These are phyloP conservation scores for Fomitopsis pulvina DNA, from an alignment of 768 basidiomycete species.

Conservation along the genomic window DNA sequence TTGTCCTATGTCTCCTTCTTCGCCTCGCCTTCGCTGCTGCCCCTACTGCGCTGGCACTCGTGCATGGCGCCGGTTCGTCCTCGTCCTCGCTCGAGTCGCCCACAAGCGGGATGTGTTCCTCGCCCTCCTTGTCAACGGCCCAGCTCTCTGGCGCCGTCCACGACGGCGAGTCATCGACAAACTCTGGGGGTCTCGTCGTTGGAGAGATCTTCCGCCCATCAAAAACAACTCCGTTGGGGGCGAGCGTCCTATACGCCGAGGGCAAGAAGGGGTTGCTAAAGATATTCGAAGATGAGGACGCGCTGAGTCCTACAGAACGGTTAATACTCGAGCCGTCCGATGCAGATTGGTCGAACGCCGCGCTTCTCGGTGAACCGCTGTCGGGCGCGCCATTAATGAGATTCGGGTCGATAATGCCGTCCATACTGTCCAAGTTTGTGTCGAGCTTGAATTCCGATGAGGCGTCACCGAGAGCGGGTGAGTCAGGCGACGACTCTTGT, in stretches of 20 bases:
- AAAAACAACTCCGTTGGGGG: constrained; percentile 16
- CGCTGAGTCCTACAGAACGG: constrained; percentile 34
- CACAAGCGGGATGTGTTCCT: constrained; percentile 27
- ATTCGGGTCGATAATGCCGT: constrained; percentile 66
- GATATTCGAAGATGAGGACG: constrained; percentile 22
- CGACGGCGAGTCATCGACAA: constrained; percentile 14
- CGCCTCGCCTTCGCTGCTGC: constrained; percentile 13
- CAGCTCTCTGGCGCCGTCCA: constrained; percentile 79
- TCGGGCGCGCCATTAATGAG: constrained; percentile 19
- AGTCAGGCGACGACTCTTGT: constrained; percentile 24
- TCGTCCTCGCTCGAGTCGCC: constrained; percentile 41
- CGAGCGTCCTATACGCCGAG: constrained; percentile 19
- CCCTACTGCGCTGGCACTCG: constrained; percentile 6
- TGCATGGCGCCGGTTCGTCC: constrained; percentile 17
- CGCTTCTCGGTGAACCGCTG: constrained; percentile 33
- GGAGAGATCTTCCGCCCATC: constrained; percentile 44
- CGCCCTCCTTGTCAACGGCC: constrained; percentile 51
- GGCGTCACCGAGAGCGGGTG: constrained; percentile 26
- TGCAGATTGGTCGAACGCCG: constrained; percentile 34
- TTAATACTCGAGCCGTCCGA: constrained; percentile 23
- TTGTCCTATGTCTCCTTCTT: constrained; percentile 13
- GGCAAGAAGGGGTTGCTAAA: constrained; percentile 34
- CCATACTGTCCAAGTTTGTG: constrained; percentile 68
- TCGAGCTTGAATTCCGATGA: constrained; percentile 46
- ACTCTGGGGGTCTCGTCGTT: constrained; percentile 28